phyloP scores from a whole-genome alignment of 202 grass and related monocot genomes.

The Eragrostis tef region DNA sequence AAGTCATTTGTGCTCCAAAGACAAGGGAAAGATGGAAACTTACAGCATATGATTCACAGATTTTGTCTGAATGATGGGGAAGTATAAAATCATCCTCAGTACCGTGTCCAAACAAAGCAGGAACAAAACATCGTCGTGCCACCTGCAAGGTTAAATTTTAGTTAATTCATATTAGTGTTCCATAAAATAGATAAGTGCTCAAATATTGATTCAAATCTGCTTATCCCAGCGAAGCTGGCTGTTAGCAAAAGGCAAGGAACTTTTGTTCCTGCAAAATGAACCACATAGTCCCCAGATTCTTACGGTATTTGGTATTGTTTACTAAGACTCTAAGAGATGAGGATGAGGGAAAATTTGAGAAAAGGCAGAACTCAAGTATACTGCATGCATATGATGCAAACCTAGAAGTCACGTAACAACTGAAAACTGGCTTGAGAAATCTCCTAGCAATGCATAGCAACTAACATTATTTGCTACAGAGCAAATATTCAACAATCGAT shows the following conservation, averaged over 20 bases:
- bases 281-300: background rate
- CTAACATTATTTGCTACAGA: conserved; percentile 9
- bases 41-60: conserved; percentile 89
- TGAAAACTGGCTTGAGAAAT: conserved; percentile 12
- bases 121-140: conserved; percentile 87
- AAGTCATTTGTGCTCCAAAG: conserved; percentile 17
- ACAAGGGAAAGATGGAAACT: conserved; percentile 46
- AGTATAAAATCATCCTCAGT: conserved; percentile 98
- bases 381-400: conserved; percentile 4
- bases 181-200: conserved; percentile 18
- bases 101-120: conserved; percentile 90
- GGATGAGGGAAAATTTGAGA: no score
- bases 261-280: conserved; percentile 7
- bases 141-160: conserved; percentile 65
- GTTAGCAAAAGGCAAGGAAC: background rate
- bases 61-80: conserved; percentile 89
- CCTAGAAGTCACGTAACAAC: background rate
- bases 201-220: conserved; percentile 4
- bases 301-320: background rate
- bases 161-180: conserved; percentile 3
- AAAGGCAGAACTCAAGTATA: background rate
- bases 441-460: conserved; percentile 14
- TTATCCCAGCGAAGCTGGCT: conserved; percentile 6
- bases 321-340: background rate
- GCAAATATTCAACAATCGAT: background rate